A percentile compares a stretch with the other conserved stretches of the same genome.
These are phyloP conservation scores for Tubosaeta sp. DNA, from an alignment of 768 basidiomycete genomes.

Conservation along the genomic window DNA sequence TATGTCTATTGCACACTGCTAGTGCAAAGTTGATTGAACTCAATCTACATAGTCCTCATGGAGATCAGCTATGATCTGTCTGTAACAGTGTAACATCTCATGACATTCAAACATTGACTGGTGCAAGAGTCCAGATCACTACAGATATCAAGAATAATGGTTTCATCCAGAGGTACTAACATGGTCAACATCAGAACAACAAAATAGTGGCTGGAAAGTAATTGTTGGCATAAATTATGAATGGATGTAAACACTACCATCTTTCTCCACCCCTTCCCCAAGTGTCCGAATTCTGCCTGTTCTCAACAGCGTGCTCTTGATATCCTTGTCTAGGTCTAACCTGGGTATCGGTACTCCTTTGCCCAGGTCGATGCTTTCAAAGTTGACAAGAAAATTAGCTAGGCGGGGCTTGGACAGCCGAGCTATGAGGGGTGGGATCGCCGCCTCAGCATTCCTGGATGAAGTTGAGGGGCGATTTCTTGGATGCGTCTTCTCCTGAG, in stretches of 20 bases:
- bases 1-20: too few relatives aligned
- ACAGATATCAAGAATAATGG: too few relatives aligned
- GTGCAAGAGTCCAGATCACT: too few relatives aligned
- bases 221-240: too few relatives aligned
- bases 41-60: too few relatives aligned
- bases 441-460: background rate
- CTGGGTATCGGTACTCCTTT: slow-evolving; percentile 1
- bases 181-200: too few relatives aligned
- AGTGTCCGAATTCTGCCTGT: slow-evolving; percentile 27
- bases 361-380: slow-evolving; percentile 10
- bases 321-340: slow-evolving; percentile 8
- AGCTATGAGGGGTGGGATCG: background rate
- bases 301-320: slow-evolving; percentile 16
- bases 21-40: too few relatives aligned
- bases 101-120: too few relatives aligned
- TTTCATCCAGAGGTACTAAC: too few relatives aligned
- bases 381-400: slow-evolving; percentile 18
- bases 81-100: too few relatives aligned
- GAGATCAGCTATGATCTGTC: too few relatives aligned
- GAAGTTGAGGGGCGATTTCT: slow-evolving; percentile 1
- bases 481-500: background rate
- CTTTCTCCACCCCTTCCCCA: slow-evolving; percentile 10
- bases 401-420: slow-evolving; percentile 15
- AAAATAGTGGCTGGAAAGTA: too few relatives aligned
- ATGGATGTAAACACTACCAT: slow-evolving; percentile 24